Percentiles rank a stretch among this genome's conserved stretches.
Conservation (phyloP, 2,329 filamentous ascomycete genomes). For the Salinomyces thailandicus region DNA sequence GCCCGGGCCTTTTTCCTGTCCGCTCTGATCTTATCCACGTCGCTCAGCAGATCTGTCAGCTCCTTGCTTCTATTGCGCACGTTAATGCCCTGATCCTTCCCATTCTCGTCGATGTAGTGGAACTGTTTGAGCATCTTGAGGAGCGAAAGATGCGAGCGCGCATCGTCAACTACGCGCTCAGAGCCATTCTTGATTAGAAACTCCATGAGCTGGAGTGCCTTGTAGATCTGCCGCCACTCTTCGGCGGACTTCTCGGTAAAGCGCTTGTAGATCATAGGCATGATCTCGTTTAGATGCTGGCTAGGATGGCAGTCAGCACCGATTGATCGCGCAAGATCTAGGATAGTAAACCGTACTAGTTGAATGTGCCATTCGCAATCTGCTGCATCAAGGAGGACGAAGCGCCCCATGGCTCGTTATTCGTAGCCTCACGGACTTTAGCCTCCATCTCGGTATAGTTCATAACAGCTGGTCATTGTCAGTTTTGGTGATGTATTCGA, state of each 20-base stretch:
- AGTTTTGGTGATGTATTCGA: background rate
- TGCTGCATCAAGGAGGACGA: conserved; percentile 86
- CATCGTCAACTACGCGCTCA: conserved; percentile 93
- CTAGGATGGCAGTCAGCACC: conserved; percentile 40
- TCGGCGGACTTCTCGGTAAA: conserved; percentile 98
- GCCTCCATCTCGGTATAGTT: conserved; percentile 93
- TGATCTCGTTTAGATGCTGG: conserved; percentile 95
- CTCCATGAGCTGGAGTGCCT: conserved; percentile 85
- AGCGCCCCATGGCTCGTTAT: conserved; percentile 95
- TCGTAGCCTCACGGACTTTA: conserved; percentile 87
- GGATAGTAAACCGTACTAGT: conserved; percentile 58
- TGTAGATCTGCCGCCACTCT: conserved; percentile 99
- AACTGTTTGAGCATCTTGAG: conserved; percentile 98
- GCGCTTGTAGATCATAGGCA: conserved; percentile 99
- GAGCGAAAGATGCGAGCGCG: conserved; percentile 84
- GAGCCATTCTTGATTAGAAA: conserved; percentile 97
- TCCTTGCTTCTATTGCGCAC: conserved; percentile 95
- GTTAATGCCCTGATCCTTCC: conserved; percentile 97
- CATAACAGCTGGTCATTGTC: conserved; percentile 4
- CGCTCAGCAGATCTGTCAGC: conserved; percentile 80
- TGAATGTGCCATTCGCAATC: conserved; percentile 95
- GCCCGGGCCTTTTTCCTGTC: conserved; percentile 78
- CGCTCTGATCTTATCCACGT: conserved; percentile 71
- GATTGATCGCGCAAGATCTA: background rate
- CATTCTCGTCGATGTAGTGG: conserved; percentile 90